Evolutionary conservation across 345 rosid genomes (phyloP), one percentile per base, ranked within the genome.

Genomic region (Camelina laxa): DNA sequence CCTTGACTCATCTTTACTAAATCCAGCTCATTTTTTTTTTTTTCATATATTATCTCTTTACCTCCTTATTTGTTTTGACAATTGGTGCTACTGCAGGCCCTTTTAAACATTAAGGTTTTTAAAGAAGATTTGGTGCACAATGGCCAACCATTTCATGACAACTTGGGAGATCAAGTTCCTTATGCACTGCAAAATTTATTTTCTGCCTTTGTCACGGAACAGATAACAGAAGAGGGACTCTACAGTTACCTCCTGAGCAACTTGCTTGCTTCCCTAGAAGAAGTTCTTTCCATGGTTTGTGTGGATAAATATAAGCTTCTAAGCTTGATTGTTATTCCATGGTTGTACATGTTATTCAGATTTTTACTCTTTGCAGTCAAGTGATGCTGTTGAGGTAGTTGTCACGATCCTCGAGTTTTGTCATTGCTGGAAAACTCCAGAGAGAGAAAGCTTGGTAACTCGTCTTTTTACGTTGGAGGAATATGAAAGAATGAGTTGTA

Each of bases 381-480:
- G 50, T 22, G 41, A 35, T 55, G 72, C 50, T 57, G 65, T 39
- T 56, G 60, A 66, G 21, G 17, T 74, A 24, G 20, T 74, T 17
- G 14, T 58, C 8, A 4, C 41, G 2, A 58, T 74, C 70, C 63
- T 73, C 10, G 64, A 73, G 62, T 63, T 64, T 44, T 63, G 39
- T n/a, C 69, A 24, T 24, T 54, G 41, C 57, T 64, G 78, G 78
- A 74, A 57, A 74, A 65, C 30, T 58, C 20, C 63, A 65, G 19
- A 74, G 4, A 65, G 56, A 35, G 78, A 74, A 74, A 65, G 58
- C 16, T 16, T 56, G 20, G 72, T 56, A 49, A 47, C 51, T 65
- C 45, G 17, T 5, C 72, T 74, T 4, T 47, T 74, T 45, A 45
- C 59, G 12, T 11, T 74, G 65, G 72, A 47, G 13, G 76, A 73